Percentiles rank a stretch among this genome's conserved stretches.
These are phyloP conservation scores for Podaxis sp. DNA, from an alignment of 768 basidiomycete genomes.

Conservation along the genomic window DNA sequence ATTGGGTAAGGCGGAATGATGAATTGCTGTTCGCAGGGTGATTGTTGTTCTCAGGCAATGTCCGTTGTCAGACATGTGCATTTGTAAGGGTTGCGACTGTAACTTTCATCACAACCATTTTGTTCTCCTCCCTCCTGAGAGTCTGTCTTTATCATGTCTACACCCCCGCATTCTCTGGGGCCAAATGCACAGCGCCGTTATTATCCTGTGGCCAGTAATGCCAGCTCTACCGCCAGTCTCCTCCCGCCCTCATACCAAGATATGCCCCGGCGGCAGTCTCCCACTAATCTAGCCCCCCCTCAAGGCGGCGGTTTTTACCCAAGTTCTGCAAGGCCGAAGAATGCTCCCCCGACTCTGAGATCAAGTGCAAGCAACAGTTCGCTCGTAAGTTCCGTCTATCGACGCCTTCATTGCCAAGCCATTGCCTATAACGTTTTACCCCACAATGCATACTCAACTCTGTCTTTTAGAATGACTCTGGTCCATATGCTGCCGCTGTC, in stretches of 20 bases:
- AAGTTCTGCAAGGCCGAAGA: neutral
- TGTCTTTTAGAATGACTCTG: conserved; percentile 33
- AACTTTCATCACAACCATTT: conserved; percentile 2
- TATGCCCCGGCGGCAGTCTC: conserved; percentile 6
- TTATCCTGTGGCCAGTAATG: conserved; percentile 32
- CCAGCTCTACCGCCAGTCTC: conserved; percentile 51
- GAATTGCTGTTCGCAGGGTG: conserved; percentile 17
- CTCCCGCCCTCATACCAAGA: conserved; percentile 25
- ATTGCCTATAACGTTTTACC: neutral
- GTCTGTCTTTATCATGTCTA: conserved; percentile 23
- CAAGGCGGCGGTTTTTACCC: neutral
- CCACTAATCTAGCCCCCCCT: neutral
- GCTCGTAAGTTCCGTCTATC: conserved; percentile 29
- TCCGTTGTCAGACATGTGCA: neutral
- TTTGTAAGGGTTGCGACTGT: neutral
- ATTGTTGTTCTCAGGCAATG: conserved; percentile 12
- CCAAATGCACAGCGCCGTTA: conserved; percentile 39
- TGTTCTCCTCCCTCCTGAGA: conserved; percentile 16
- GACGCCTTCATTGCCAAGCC: neutral
- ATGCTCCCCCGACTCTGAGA: conserved; percentile 1
- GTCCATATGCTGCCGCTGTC: conserved; percentile 30
- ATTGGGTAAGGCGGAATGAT: conserved; percentile 23
- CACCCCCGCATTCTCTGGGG: conserved; percentile 15
- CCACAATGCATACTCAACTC: neutral
- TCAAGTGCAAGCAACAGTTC: conserved; percentile 30